Base-by-base conservation (phyloP, 2,329 filamentous ascomycete species). In the Knufia petricola region DNA sequence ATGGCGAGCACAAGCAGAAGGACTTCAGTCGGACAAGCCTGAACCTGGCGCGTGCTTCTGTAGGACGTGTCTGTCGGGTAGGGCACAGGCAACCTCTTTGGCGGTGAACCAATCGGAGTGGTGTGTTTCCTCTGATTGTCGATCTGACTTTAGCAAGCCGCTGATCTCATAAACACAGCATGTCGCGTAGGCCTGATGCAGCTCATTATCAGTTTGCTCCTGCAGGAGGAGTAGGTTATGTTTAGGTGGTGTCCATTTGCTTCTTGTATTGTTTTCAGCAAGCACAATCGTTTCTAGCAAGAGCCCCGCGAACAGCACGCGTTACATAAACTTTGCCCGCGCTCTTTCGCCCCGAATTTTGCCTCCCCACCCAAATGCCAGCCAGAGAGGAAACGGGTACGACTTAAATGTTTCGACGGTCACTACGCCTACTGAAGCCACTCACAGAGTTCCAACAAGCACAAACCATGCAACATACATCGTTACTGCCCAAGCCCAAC, bases 401-500 rank as follows among this genome's bases (percentile, higher is more conserved):
- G 38, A 15, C 36, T 37, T 37, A 26, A 21, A 32, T 39, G 37
- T 23, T 23, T 41, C 26, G 17, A 21, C 28, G 46, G 30, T 20
- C 17, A 20, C 15, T 20, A 20, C 20, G 13, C 19, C 15, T 36
- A 26, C 36, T 44, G 17, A 44, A 30, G 12, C 39, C 19, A 28
- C 26, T 24, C 4, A 24, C 44, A 46, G 44, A 46, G 24, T 46
- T 37, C 44, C 30, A 51, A 15, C 49, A 48, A 44, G 38, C 40
- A 12, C 20, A 7, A 50, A 43, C 36, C 12, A 50, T 52, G 20
- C 51, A 52, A 12, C 51, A 56, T 28, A 57, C 57, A 34, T 58
- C 56, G 13, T 42, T 50, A 20, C 41, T 57, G 9, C 55, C 54
- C 20, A 59, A 57, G 49, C 54, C 55, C 17, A 50, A 53, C 32